Evolutionary conservation across 257 asterid genomes (phyloP).

Genomic region (Parsonsia alboflavescens): DNA sequence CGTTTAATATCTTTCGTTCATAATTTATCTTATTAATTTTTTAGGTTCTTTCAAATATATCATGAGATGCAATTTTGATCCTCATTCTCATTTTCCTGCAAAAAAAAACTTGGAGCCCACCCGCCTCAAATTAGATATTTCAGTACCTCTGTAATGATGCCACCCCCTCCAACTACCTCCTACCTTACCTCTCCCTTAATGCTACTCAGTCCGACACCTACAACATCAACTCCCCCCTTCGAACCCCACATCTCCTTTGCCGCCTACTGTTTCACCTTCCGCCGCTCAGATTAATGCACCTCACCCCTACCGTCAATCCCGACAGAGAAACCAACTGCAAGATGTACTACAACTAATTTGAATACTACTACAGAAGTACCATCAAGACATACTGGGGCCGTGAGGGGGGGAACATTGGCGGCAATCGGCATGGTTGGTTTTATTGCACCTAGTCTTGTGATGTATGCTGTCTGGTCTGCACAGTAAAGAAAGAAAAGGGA

Average conservation of each 20-base stretch:
- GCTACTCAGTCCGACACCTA: slow-evolving; percentile 28
- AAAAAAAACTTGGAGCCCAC: too few relatives aligned
- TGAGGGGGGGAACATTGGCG: slow-evolving; percentile 37
- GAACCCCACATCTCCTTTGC: slow-evolving; percentile 19
- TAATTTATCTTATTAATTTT: too few relatives aligned
- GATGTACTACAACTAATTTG: slow-evolving; percentile 38
- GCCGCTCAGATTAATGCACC: slow-evolving; percentile 33
- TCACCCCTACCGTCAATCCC: slow-evolving; percentile 35
- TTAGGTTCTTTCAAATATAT: too few relatives aligned
- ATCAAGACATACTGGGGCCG: slow-evolving; percentile 35
- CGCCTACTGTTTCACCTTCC: slow-evolving; percentile 47
- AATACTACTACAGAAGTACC: slow-evolving; percentile 34
- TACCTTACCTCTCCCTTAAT: slow-evolving; percentile 31
- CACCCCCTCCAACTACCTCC: too few relatives aligned
- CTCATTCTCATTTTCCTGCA: too few relatives aligned
- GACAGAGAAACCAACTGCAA: slow-evolving; percentile 63
- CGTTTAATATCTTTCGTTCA: too few relatives aligned
- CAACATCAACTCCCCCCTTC: slow-evolving; percentile 30
- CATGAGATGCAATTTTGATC: too few relatives aligned
- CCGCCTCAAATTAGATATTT: too few relatives aligned
- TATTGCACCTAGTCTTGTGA: slow-evolving; percentile 52
- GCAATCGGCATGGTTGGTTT: slow-evolving; percentile 60
- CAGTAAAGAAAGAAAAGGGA: slow-evolving; percentile 54
- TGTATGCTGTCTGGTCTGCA: slow-evolving; percentile 55
- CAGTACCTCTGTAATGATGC: too few relatives aligned